Evolutionary conservation across 164 flowering plant species (phyloP), one percentile per base, ranked within the genome.

Genomic region (Stephania japonica): DNA sequence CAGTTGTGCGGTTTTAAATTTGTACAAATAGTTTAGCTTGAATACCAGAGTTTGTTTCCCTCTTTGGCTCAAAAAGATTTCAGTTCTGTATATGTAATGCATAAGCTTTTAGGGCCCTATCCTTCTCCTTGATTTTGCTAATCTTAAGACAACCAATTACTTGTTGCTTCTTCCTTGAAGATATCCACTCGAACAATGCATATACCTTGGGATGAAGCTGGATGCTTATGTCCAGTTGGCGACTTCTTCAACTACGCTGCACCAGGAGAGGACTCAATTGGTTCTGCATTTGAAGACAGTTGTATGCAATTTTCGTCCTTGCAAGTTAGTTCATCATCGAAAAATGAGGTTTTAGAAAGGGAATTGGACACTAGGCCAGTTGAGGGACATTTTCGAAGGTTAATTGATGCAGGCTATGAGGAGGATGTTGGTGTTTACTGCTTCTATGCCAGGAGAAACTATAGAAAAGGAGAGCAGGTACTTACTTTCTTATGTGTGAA

Each of bases 151-250:
- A 42, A 41, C 7, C 25, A 12, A n/a, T 23, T 5, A 68, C 0
- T 68, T 43, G 4, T 19, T 42, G 19, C 41, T 53, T 74, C n/a
- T 14, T 75, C 32, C 24, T 70, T 76, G 73, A 78, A 95, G 99
- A 84, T 96, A 81, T 90, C 98, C 23, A 87, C 98, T 0, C 87
- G 97, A 24, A 88, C 99, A 24, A 72, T 96, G 86, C 92, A 96
- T 78, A 74, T 93, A 80, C 88, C 97, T 43, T 93, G 99, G 99
- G 97, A 96, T 82, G 87, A 86, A 68, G 99, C 97, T 74, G 99
- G 99, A 42, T 93, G 99, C 78, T 86, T 96, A 77, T 96, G 99
- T 71, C 99, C 99, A 42, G 90, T 93, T 64, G 98, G 97, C 23
- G 99, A 96, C 80, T 84, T 93, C 63, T 93, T 90, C 76, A 96